Conservation (phyloP, 164 flowering plant genomes). For the Umbilicus rupestris region DNA sequence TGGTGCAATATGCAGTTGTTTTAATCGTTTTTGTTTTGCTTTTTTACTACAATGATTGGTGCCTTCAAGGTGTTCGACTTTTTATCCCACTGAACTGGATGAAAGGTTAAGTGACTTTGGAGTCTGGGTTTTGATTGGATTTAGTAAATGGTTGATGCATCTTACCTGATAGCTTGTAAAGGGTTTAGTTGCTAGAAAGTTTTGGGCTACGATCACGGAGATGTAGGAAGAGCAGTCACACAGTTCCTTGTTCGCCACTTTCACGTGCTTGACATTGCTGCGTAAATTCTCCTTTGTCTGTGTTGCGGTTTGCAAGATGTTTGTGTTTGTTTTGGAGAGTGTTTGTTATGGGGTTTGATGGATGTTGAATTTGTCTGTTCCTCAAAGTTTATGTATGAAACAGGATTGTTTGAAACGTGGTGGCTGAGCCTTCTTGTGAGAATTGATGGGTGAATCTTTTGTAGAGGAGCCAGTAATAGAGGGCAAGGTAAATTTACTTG, state of each 20-base stretch:
- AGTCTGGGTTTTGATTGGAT: background rate
- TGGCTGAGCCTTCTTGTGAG: conserved; percentile 4
- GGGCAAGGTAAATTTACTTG: conserved; percentile 31
- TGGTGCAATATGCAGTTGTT: background rate
- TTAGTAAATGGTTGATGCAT: background rate
- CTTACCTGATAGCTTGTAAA: background rate
- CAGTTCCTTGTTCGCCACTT: background rate
- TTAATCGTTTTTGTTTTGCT: background rate
- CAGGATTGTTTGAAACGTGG: background rate
- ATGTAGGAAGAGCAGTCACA: background rate
- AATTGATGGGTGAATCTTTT: conserved; percentile 28
- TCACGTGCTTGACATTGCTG: background rate
- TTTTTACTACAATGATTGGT: background rate
- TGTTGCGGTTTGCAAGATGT: background rate
- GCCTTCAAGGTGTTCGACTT: conserved; percentile 3
- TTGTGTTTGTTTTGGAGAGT: background rate
- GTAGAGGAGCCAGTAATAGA: conserved; percentile 23
- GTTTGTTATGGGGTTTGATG: conserved; percentile 4
- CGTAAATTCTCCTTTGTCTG: background rate
- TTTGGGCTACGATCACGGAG: background rate
- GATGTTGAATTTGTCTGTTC: background rate
- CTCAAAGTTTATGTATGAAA: background rate
- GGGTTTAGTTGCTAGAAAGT: conserved; percentile 1
- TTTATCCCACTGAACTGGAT: background rate
- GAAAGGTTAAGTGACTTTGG: background rate